Base-by-base conservation (phyloP, 1,284 basidiomycete genomes). In the Tremellales sp. region DNA sequence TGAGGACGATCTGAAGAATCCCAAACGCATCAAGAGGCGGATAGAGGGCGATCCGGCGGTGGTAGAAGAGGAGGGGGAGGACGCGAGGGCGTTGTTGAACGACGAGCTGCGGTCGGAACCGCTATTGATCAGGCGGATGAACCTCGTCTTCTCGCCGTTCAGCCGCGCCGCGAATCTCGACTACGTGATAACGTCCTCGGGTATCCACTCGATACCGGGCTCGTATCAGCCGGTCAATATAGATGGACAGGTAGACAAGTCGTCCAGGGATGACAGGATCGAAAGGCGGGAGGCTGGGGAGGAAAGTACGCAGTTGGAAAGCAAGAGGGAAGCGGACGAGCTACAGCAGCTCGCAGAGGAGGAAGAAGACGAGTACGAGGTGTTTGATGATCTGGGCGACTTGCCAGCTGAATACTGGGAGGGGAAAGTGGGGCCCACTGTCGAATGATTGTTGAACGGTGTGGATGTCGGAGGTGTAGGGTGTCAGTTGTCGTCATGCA, bases 81-180 rank as follows among this genome's bases (percentile, higher is more conserved):
- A 38, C 5, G 32, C 21, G 10, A 31, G n/a, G n/a, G 19, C 12
- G 10, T n/a, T 9, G 34, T 24, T 8, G 25, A 28, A 12, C 12
- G 12, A 10, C 32, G n/a, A 24, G 26, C 6, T 0, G 28, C 14
- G 27, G 72, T 71, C 28, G 24, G 57, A 58, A n/a, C 50, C 59
- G 16, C 79, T 79, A 56, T 70, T 76, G 25, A 60, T 70, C 5
- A 48, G 68, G 13, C 48, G 61, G 29, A 56, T 69, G 46, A 81
- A 79, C 47, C 75, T 91, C 43, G 77, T 93, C 14, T 93, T 90
- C 73, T 87, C 81, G 52, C 81, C 81, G 5, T 76, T 84, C 13
- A 77, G 77, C 3, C 56, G 73, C 0, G 77, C 82, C 0, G 72
- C 69, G 3, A 84, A 81, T 7, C 66, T 86, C 43, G 87, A 91